These are phyloP conservation scores for Endoconidiophora polonica DNA, from an alignment of 2,329 filamentous ascomycete species.

Conservation along the genomic window DNA sequence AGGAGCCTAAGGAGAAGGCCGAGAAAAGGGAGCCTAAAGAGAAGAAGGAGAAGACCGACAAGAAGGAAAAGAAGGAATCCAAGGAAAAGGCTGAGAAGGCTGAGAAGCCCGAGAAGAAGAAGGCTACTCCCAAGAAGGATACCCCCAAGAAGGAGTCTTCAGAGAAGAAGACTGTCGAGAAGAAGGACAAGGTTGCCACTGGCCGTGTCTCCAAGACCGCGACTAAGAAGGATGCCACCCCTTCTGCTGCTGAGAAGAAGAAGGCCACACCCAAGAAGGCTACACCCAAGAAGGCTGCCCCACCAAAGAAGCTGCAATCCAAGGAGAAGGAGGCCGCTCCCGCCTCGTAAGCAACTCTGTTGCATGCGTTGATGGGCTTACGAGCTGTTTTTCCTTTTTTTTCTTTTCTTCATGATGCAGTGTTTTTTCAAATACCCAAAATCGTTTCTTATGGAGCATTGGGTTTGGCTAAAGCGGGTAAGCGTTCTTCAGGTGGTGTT, in stretches of 20 bases:
- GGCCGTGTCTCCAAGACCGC: conserved; percentile 17
- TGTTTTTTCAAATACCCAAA: too few species aligned
- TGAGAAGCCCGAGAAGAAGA: conserved; percentile 44
- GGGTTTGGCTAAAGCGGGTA: background rate
- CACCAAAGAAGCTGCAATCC: conserved; percentile 26
- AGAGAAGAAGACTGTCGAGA: conserved; percentile 17
- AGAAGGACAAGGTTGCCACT: conserved; percentile 19
- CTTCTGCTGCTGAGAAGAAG: conserved; percentile 17
- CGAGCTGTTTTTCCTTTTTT: background rate
- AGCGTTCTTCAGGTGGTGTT: conserved; percentile 1
- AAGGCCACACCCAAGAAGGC: conserved; percentile 16
- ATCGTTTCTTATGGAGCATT: too few species aligned
- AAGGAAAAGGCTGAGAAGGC: conserved; percentile 22
- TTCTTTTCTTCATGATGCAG: background rate
- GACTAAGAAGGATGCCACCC: conserved; percentile 17
- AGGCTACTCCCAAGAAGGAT: conserved; percentile 23
- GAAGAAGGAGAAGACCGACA: conserved; percentile 33
- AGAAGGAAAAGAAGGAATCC: conserved; percentile 18
- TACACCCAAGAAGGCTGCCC: conserved; percentile 29
- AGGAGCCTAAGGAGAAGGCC: conserved; percentile 20
- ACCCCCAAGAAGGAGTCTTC: conserved; percentile 4
- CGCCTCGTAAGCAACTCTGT: background rate
- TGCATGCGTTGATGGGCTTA: background rate
- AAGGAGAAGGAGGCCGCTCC: conserved; percentile 7
- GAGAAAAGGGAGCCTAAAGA: conserved; percentile 45